phyloP scores from a whole-genome alignment of 2,329 filamentous ascomycete genomes.

The Rhinocladiella mackenziei region DNA sequence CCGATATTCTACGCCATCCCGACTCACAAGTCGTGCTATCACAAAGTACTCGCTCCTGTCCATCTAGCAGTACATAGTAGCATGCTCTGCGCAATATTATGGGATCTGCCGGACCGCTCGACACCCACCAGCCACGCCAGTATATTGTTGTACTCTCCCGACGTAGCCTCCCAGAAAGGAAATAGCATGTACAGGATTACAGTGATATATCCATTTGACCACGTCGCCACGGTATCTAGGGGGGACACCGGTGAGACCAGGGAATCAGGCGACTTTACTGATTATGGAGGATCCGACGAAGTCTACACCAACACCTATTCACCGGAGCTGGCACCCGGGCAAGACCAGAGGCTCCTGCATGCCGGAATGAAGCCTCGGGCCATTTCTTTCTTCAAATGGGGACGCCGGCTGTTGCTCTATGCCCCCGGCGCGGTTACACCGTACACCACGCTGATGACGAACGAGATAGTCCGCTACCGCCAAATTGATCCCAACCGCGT shows the following conservation, averaged over 20 bases:
- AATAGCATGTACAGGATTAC: constrained; percentile 10
- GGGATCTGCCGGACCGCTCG: constrained; percentile 13
- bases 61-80: constrained; percentile 20
- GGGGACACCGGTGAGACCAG: background rate
- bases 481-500: background rate
- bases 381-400: constrained; percentile 22
- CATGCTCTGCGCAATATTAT: constrained; percentile 21
- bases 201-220: constrained; percentile 16
- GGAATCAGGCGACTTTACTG: no score
- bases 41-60: constrained; percentile 15
- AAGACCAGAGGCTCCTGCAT: constrained; percentile 6
- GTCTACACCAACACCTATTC: constrained; percentile 5
- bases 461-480: constrained; percentile 3
- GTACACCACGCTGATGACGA: constrained; percentile 14
- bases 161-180: constrained; percentile 7
- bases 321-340: background rate
- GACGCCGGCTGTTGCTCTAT: constrained; percentile 21
- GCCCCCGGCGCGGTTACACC: constrained; percentile 15
- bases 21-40: constrained; percentile 7
- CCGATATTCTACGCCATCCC: constrained; percentile 19
- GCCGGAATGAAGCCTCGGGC: constrained; percentile 5
- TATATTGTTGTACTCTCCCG: constrained; percentile 18
- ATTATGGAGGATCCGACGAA: background rate
- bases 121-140: constrained; percentile 11
- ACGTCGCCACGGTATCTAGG: background rate